Evolutionary conservation across 495 filamentous ascomycete species (phyloP).

Genomic region (Neurospora africana): DNA sequence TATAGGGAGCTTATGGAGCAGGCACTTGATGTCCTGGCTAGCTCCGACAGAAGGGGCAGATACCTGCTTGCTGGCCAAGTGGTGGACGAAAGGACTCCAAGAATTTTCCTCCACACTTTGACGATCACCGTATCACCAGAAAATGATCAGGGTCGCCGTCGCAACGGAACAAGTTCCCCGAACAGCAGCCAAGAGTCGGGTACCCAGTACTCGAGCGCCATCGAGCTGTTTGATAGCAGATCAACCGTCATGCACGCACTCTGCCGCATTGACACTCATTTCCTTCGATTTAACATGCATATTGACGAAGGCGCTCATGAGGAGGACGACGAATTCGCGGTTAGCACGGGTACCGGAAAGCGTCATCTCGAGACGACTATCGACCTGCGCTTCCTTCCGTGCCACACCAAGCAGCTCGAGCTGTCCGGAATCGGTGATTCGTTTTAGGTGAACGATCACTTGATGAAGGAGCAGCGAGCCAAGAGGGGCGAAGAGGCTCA

Average conservation of each 20-base stretch:
- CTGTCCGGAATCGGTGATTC: neutral
- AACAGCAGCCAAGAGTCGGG: neutral
- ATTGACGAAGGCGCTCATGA: conserved; percentile 2
- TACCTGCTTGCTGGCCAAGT: neutral
- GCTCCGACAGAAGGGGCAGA: neutral
- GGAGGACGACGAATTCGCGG: neutral
- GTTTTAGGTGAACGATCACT: conserved; percentile 11
- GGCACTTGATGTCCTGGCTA: conserved; percentile 11
- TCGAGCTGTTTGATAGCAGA: conserved; percentile 12
- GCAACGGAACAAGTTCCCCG: rapidly evolving
- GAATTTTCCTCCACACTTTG: conserved; percentile 23
- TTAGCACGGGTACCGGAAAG: neutral
- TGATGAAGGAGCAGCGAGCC: conserved; percentile 6
- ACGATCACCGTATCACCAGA: conserved; percentile 16
- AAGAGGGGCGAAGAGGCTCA: conserved; percentile 3
- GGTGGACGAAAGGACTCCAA: neutral
- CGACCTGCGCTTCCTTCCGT: conserved; percentile 15
- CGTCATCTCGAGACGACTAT: conserved; percentile 20
- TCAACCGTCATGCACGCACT: conserved; percentile 10
- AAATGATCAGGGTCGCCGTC: neutral
- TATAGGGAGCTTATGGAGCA: conserved; percentile 14
- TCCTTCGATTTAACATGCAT: conserved; percentile 17
- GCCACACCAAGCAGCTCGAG: conserved; percentile 1
- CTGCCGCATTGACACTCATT: conserved; percentile 10
- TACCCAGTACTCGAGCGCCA: neutral